Percentiles rank a stretch among this genome's conserved stretches.
phyloP scores from a whole-genome alignment of 2,329 filamentous ascomycete genomes.

The Sclerotiophoma versabilis region DNA sequence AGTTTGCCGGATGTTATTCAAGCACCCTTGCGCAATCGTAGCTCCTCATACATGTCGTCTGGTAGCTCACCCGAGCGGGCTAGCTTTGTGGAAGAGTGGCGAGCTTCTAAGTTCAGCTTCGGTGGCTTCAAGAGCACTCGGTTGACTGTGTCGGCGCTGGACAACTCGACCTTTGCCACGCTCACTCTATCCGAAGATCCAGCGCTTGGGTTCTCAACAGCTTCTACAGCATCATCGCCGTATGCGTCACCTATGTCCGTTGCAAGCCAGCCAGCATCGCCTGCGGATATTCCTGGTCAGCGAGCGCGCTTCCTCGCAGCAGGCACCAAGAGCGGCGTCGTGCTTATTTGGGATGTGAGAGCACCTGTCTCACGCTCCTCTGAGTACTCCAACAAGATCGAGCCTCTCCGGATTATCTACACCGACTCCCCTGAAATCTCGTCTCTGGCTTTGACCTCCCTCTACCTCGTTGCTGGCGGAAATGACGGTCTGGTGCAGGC shows the following conservation, averaged over 20 bases:
- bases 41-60: slow-evolving; percentile 44
- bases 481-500: slow-evolving; percentile 94
- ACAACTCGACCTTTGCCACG: slow-evolving; percentile 75
- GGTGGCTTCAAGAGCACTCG: slow-evolving; percentile 65
- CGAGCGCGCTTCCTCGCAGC: slow-evolving; percentile 80
- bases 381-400: slow-evolving; percentile 65
- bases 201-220: slow-evolving; percentile 65
- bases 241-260: slow-evolving; percentile 61
- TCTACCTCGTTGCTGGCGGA: slow-evolving; percentile 91
- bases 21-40: slow-evolving; percentile 33
- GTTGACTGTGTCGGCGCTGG: slow-evolving; percentile 75
- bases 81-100: slow-evolving; percentile 68
- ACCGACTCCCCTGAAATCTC: slow-evolving; percentile 91
- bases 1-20: slow-evolving; percentile 30
- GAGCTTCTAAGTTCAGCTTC: slow-evolving; percentile 66
- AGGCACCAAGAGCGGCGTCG: slow-evolving; percentile 78
- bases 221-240: slow-evolving; percentile 61
- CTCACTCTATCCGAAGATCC: slow-evolving; percentile 81
- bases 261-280: slow-evolving; percentile 53
- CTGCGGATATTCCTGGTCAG: slow-evolving; percentile 79
- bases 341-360: slow-evolving; percentile 86
- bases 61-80: slow-evolving; percentile 48
- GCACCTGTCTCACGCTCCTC: slow-evolving; percentile 64
- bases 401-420: slow-evolving; percentile 80
- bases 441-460: slow-evolving; percentile 79